Evolutionary conservation across 2,329 filamentous ascomycete genomes (phyloP).

Genomic region (Fusarium falciforme): DNA sequence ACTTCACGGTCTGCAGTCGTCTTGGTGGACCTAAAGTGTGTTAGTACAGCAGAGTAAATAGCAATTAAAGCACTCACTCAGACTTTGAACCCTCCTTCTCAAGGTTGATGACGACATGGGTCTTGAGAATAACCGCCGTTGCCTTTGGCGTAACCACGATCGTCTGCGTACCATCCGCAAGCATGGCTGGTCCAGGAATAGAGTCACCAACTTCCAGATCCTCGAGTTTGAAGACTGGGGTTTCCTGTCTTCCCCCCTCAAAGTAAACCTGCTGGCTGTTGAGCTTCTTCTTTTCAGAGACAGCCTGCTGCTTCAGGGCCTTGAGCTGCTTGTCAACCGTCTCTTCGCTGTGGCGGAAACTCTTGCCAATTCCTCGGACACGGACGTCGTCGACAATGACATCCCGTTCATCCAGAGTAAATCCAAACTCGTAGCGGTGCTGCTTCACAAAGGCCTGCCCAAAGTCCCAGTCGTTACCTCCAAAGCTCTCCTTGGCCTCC

Average conservation of each 20-base stretch:
- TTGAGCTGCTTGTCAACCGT: conserved; percentile 87
- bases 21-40: conserved; percentile 31
- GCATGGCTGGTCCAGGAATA: conserved; percentile 83
- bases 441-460: conserved; percentile 86
- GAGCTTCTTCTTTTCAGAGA: conserved; percentile 70
- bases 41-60: not conserved
- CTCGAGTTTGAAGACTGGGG: conserved; percentile 85
- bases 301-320: conserved; percentile 70
- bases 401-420: conserved; percentile 84
- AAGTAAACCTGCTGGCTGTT: conserved; percentile 82
- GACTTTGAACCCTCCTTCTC: conserved; percentile 63
- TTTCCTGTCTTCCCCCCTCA: conserved; percentile 80
- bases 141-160: conserved; percentile 88
- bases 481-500: conserved; percentile 69
- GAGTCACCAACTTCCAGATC: conserved; percentile 78
- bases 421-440: conserved; percentile 93
- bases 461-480: conserved; percentile 81
- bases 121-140: conserved; percentile 81
- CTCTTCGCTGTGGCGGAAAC: conserved; percentile 81
- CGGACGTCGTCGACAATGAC: conserved; percentile 93
- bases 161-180: conserved; percentile 90
- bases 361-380: conserved; percentile 89
- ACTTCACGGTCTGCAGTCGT: conserved; percentile 53
- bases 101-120: conserved; percentile 90
- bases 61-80: conserved; percentile 41